Evolutionary conservation across 2,329 filamentous ascomycete species (phyloP), one percentile per base, ranked within the genome.

Genomic region (Xylariaceae sp.): DNA sequence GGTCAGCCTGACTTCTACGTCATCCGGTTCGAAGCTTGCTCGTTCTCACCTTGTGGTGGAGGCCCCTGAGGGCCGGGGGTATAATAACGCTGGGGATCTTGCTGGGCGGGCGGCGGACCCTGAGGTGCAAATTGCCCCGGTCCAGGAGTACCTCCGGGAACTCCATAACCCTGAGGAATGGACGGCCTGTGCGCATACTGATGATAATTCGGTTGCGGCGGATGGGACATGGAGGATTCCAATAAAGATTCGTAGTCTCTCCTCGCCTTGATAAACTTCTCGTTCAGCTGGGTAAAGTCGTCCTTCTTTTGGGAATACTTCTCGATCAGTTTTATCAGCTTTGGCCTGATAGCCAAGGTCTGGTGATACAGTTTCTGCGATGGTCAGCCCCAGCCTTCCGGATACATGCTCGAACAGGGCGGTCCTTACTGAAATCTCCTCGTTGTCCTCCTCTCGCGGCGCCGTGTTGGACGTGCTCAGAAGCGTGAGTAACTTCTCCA

Each of bases 271-370:
- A 98, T 96, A 60, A 98, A 98, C 64, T 96, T 96, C 60, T 98
- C 92, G 53, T 98, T 98, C 42, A 98, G 68, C 57, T 96, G 90
- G 2, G 92, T 95, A 55, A 98, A 96, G 59, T 98, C 92, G 61
- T 98, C 92, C 65, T 98, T 98, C 75, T 94, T 96, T 58, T 98
- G 92, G 8, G 92, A 96, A 57, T 98, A 98, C 59, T 96, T 96
- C 42, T 93, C 92, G 56, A 98, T 98, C 31, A 98, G 67, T 64
- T 96, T 93, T 56, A 98, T 96, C 42, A 98, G 67, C 65, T 98
- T 98, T 10, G 92, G 92, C 19, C 92, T 76, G 51, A 98, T 98
- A 3, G 89, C 85, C 43, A 96, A 63, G 0, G 92, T 96, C 43
- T 89, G 87, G 55, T 98, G 89, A 54, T 98, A 98, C 50, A 71